A percentile compares a stretch with the other conserved stretches of the same genome.
Conservation (phyloP, 371 early-diverging fungal genomes). For the Umbelopsis sp. region DNA sequence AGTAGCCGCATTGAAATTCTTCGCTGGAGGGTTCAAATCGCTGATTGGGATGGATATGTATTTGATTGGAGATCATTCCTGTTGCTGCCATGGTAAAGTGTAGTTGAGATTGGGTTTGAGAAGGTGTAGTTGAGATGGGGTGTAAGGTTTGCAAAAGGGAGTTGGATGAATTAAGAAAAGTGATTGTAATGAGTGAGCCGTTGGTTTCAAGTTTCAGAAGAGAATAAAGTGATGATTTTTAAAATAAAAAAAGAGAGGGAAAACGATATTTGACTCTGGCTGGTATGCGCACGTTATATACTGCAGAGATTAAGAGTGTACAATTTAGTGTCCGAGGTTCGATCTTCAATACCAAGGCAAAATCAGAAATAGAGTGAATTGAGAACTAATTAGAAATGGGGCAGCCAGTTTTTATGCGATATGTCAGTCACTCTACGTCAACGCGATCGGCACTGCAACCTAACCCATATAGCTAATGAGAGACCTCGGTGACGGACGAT, state of each 20-base stretch:
- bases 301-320: slow-evolving; percentile 10
- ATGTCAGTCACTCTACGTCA: background rate
- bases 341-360: slow-evolving; percentile 8
- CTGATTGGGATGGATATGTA: slow-evolving; percentile 10
- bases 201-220: background rate
- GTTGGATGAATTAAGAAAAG: background rate
- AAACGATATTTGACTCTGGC: slow-evolving; percentile 2
- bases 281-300: slow-evolving; percentile 16
- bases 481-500: background rate
- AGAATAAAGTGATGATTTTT: background rate
- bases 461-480: background rate
- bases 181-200: background rate
- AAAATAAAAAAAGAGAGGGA: background rate
- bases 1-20: background rate
- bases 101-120: background rate
- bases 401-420: slow-evolving; percentile 7
- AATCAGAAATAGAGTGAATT: slow-evolving; percentile 10
- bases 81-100: slow-evolving; percentile 4
- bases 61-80: slow-evolving; percentile 9
- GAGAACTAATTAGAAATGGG: background rate
- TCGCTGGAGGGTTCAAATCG: slow-evolving; percentile 14
- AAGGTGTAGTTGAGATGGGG: background rate
- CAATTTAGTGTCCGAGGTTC: slow-evolving; percentile 17
- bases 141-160: background rate
- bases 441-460: background rate